A percentile compares a stretch with the other conserved stretches of the same genome.
phyloP scores from a whole-genome alignment of 148 eudicot genomes.

The Rhododendron kiyosumense region DNA sequence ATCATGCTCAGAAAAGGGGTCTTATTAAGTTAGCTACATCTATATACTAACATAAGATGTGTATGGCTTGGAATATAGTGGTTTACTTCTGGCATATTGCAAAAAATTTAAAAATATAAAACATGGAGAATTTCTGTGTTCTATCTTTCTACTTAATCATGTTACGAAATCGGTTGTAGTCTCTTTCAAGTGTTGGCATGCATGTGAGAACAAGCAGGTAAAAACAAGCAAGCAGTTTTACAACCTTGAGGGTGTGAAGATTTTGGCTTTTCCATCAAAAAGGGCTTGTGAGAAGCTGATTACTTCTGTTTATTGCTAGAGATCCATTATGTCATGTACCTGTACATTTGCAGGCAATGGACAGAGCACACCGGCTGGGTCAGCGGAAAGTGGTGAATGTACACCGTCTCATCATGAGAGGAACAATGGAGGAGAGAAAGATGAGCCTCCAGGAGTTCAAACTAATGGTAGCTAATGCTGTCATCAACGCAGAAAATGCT shows the following conservation, averaged over 20 bases:
- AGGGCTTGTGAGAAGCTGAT: not conserved
- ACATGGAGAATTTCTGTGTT: not conserved
- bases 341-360: constrained; percentile 72
- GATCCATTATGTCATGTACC: not conserved
- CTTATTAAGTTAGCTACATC: not conserved
- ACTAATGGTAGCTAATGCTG: constrained; percentile 88
- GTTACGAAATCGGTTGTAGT: not conserved
- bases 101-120: not conserved
- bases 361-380: constrained; percentile 97
- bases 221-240: not conserved
- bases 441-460: constrained; percentile 99
- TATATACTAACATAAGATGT: not conserved
- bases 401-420: constrained; percentile 96
- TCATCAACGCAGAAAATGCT: constrained; percentile 91
- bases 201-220: not conserved
- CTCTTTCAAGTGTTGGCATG: not conserved
- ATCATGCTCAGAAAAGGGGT: not conserved
- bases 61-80: not conserved
- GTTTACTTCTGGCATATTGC: not conserved
- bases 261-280: not conserved
- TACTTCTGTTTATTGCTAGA: not conserved
- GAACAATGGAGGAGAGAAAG: constrained; percentile 97
- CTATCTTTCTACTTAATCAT: not conserved
- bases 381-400: constrained; percentile 95
- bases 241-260: not conserved